Base-by-base conservation (phyloP, 1,139 yeast genomes). In the Eremothecium gossypii region DNA sequence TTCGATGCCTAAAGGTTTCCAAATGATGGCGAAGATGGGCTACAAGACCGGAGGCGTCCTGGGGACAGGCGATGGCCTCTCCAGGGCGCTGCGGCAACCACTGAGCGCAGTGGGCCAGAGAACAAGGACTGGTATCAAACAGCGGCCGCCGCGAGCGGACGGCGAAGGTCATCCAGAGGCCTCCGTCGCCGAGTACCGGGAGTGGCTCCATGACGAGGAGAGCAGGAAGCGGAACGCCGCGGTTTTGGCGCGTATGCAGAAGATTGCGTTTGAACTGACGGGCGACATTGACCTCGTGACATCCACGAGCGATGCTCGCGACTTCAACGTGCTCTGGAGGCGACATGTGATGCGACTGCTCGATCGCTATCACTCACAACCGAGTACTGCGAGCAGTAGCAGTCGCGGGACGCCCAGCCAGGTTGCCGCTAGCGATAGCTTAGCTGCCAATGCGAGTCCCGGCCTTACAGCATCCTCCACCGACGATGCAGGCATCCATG, bases 11-110 rank as follows among this genome's bases (percentile, higher is more conserved):
- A 65, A 69, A 38, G 82, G 79, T 0, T 60, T 73, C 26, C 50
- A 64, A 7, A 74, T 76, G 46, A 74, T 76, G 81, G 61, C 67
- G 47, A 69, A 66, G 51, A 76, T 76, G 81, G 82, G 82, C 2
- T 76, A 67, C 51, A 65, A 63, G 45, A 54, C 65, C 2, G 79
- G 77, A 8, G 62, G 66, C 9, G 49, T 69, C 0, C 56, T 74
- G 12, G 79, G 79, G 0, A 48, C 46, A 12, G 48, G 52, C 13
- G 50, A 45, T 1, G 23, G 43, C 8, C 49, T 48, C 30, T 26
- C 43, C 9, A 39, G 46, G 7, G 59, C 60, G 0, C 20, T 54
- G 1, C 38, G 45, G 4, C 57, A 43, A 47, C 59, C 54, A 35
- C 54, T 52, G 51, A 3, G 53, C 48, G 42, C 67, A 54, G 10